Percentiles rank a stretch among this genome's conserved stretches.
These are phyloP conservation scores for Globisporangium echinulatum DNA, from an alignment of 352 stramenopile genomes.

Conservation along the genomic window DNA sequence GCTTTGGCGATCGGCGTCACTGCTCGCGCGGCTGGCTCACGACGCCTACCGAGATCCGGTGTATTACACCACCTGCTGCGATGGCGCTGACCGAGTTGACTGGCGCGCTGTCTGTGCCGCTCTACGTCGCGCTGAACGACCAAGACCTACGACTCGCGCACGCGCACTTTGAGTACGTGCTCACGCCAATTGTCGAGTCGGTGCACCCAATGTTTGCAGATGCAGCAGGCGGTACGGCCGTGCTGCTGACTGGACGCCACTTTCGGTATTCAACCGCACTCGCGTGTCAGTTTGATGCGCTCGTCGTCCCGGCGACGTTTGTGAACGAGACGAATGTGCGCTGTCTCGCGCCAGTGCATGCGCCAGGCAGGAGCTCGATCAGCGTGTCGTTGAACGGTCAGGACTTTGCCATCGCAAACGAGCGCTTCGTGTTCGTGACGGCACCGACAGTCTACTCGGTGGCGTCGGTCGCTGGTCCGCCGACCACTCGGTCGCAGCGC, in stretches of 20 bases:
- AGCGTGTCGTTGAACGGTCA: slow-evolving; percentile 63
- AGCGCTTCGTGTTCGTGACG: slow-evolving; percentile 38
- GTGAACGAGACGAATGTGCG: slow-evolving; percentile 48
- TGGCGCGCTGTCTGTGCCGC: slow-evolving; percentile 23
- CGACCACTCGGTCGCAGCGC: slow-evolving; percentile 15
- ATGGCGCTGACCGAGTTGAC: not conserved
- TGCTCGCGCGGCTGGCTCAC: slow-evolving; percentile 35
- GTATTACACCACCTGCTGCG: slow-evolving; percentile 23
- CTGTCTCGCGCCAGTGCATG: slow-evolving; percentile 48
- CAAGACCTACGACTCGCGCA: slow-evolving; percentile 47
- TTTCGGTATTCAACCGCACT: slow-evolving; percentile 43
- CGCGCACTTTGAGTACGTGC: slow-evolving; percentile 57
- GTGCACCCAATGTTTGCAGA: slow-evolving; percentile 37
- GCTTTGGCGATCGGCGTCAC: slow-evolving; percentile 41
- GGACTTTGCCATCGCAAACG: slow-evolving; percentile 30
- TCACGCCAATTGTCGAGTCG: slow-evolving; percentile 31
- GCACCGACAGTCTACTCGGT: slow-evolving; percentile 46
- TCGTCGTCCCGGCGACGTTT: slow-evolving; percentile 36
- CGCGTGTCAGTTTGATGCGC: slow-evolving; percentile 50
- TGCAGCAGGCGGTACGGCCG: slow-evolving; percentile 39
- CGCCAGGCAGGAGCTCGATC: slow-evolving; percentile 22
- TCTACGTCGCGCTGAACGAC: slow-evolving; percentile 75
- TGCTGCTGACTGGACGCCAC: slow-evolving; percentile 57
- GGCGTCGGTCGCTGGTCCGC: slow-evolving; percentile 21
- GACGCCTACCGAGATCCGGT: slow-evolving; percentile 26